Evolutionary conservation across 2,329 filamentous ascomycete genomes (phyloP), one percentile per base, ranked within the genome.

Genomic region (Hymenotorrendiella dingleyae): DNA sequence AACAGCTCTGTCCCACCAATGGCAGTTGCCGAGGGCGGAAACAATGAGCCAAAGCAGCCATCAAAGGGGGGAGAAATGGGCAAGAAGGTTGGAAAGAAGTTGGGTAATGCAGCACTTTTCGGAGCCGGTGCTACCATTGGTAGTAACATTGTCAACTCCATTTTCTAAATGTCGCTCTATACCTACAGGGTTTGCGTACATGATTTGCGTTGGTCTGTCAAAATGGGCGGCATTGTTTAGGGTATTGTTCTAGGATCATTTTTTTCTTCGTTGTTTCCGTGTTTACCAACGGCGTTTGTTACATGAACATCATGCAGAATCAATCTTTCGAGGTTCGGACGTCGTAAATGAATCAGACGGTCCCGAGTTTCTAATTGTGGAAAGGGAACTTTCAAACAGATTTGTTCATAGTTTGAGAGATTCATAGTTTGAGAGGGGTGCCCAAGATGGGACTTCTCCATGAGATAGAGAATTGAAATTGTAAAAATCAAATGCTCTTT

Each of bases 21-120:
- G 66, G 85, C 86, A 33, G 76, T 93, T 3, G 78, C 80, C 27
- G 73, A 86, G 53, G n/a, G n/a, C n/a, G n/a, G n/a, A n/a, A n/a
- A n/a, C n/a, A n/a, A n/a, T n/a, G n/a, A n/a, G n/a, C n/a, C n/a
- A n/a, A n/a, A n/a, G n/a, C 51, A 63, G 62, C 47, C 62, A 56
- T 22, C 54, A 54, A 71, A 69, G 24, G 69, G 70, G 32, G 71
- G 68, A 7, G 74, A 87, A 65, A 77, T 81, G 43, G 89, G 87
- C 43, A 95, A 95, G 80, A 96, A 96, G 70, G 86, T 96, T 66
- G 90, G 91, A 54, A 94, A 94, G 78, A 97, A 96, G 73, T 64
- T 91, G 59, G 91, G 91, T 6, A 81, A 82, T 56, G 74, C 76
- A 33, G 88, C 89, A 21, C 88, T 96, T 54, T 94, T 94, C 58